Conservation (phyloP, 352 stramenopile species). For the Phytophthora syringae region DNA sequence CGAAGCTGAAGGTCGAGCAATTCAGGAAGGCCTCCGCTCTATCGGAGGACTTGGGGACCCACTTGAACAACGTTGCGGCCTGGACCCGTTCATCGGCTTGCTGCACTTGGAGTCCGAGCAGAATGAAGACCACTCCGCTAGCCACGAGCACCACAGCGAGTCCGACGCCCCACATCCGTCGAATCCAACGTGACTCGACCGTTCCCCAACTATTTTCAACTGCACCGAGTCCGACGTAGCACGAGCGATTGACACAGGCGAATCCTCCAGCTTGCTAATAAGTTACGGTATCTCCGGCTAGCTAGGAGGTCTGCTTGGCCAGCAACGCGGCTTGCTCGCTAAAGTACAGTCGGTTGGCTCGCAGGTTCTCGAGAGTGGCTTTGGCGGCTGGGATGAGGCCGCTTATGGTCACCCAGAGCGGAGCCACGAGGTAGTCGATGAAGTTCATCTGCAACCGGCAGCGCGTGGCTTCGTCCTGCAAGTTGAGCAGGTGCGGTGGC, state of each 20-base stretch:
- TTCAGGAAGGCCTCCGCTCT: slow-evolving; percentile 30
- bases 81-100: slow-evolving; percentile 6
- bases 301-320: slow-evolving; percentile 34
- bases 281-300: slow-evolving; percentile 23
- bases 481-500: slow-evolving; percentile 75
- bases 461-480: slow-evolving; percentile 70
- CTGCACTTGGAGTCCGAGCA: slow-evolving; percentile 34
- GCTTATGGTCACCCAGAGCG: slow-evolving; percentile 70
- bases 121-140: slow-evolving; percentile 31
- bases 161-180: slow-evolving; percentile 27
- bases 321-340: slow-evolving; percentile 65
- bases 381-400: slow-evolving; percentile 62
- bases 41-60: slow-evolving; percentile 13
- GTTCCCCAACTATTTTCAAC: slow-evolving; percentile 10
- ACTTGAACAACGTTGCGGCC: slow-evolving; percentile 26
- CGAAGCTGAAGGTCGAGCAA: slow-evolving; percentile 39
- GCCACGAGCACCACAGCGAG: slow-evolving; percentile 26
- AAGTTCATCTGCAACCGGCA: slow-evolving; percentile 85
- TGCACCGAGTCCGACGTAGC: not conserved
- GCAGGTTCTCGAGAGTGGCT: slow-evolving; percentile 55
- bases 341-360: slow-evolving; percentile 74
- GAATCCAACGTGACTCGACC: not conserved
- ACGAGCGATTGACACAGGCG: too few species aligned
- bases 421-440: slow-evolving; percentile 84
- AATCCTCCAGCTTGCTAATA: slow-evolving; percentile 7